Base-by-base conservation (phyloP, 2,329 filamentous ascomycete genomes). In the Calonectria fujianensis region DNA sequence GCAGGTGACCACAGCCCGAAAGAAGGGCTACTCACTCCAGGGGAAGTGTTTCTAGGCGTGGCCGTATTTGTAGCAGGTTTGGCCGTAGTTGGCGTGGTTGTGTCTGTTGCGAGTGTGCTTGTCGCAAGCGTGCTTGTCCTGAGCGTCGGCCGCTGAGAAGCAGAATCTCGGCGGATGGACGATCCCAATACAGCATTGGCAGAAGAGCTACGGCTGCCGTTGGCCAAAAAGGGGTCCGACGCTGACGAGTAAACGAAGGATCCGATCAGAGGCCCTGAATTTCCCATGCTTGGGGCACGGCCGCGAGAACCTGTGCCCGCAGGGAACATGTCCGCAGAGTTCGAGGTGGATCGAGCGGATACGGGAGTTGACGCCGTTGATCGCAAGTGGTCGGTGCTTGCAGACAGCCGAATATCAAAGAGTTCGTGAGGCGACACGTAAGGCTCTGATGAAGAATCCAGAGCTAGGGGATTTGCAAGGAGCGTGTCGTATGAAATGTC, bases 391-490 rank as follows among this genome's bases (percentile, higher is more conserved):
- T 96, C 94, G 0, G 92, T 93, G 70, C 91, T 95, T 37, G 94
- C 94, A n/a, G 94, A 90, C 18, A 96, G 84, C 76, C 92, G 92
- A 78, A 96, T 91, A 74, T 96, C 94, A 82, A 95, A 96, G 70
- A 92, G 87, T 24, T 93, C 88, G 64, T 91, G 88, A 6, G 93
- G 86, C 0, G 86, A 85, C 75, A 90, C 84, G 83, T 85, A 75
- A 75, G 78, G 76, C 61, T 80, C 78, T 54, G 76, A 74, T 37
- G 75, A 74, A 24, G 79, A 70, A 54, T 80, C 77, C 16, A 82
- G 78, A 4, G 71, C 71, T 14, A 76, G 77, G 5, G 79, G 81
- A 39, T 82, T 74, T 39, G 84, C 74, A 48, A 82, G 85, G 64
- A 82, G 84, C 48, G 80, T 72, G 13, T 83, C 80, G 31, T 86